Conservation (phyloP, 2,329 filamentous ascomycete species). For the Colletotrichum sp. region DNA sequence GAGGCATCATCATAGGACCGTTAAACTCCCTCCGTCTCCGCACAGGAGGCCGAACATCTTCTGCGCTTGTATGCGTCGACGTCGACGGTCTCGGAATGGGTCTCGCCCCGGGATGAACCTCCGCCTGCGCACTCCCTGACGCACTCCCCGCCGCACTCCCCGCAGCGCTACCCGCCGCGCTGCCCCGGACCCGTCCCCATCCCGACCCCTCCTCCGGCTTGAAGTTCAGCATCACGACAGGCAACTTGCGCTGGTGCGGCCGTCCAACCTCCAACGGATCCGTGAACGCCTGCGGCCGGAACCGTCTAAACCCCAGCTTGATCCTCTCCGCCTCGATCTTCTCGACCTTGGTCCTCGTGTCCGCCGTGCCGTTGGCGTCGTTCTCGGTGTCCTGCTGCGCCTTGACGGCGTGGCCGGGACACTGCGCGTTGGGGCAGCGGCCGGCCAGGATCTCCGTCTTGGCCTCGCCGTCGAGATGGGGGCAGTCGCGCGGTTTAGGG, state of each 20-base stretch:
- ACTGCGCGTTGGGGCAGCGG: conserved; percentile 7
- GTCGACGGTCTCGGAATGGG: background rate
- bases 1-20: conserved; percentile 9
- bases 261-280: conserved; percentile 12
- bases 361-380: conserved; percentile 56
- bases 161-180: background rate
- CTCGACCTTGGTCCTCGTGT: conserved; percentile 88
- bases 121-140: background rate
- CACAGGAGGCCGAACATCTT: background rate
- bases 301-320: conserved; percentile 5
- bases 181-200: background rate
- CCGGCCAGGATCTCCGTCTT: conserved; percentile 12
- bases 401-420: background rate
- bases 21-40: background rate
- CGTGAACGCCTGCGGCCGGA: background rate
- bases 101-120: background rate
- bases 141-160: background rate
- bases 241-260: conserved; percentile 7
- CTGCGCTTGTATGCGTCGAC: background rate
- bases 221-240: background rate
- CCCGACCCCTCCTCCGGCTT: background rate
- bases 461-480: conserved; percentile 5
- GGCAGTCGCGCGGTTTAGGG: conserved; percentile 12
- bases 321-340: conserved; percentile 71
- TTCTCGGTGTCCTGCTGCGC: background rate